A percentile compares a stretch with the other conserved stretches of the same genome.
Conservation (phyloP, 208 protist genomes). For the Trichomonas vaginalis region DNA sequence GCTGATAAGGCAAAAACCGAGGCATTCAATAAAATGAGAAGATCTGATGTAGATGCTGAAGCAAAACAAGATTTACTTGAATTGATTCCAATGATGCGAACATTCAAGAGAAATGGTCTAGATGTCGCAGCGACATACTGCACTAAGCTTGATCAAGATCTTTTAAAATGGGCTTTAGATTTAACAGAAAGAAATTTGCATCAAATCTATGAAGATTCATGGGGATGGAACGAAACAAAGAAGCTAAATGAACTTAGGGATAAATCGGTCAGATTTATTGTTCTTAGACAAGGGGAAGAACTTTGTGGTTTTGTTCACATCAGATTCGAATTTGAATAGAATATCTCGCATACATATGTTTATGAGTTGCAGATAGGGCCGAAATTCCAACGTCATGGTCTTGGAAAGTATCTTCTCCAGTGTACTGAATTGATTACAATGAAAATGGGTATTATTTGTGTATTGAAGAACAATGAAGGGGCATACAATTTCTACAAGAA, state of each 20-base stretch:
- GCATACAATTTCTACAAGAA: neutral
- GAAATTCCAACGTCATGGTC: neutral
- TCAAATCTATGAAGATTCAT: neutral
- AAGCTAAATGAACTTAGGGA: neutral
- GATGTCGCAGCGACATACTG: neutral
- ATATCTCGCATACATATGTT: neutral
- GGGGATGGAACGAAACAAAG: neutral
- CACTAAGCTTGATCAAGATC: neutral
- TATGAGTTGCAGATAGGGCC: neutral
- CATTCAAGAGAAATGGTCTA: neutral
- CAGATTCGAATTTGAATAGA: neutral
- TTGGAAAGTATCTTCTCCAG: neutral
- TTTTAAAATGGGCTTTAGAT: neutral
- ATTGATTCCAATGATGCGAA: slow-evolving; percentile 6
- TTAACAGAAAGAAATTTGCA: neutral
- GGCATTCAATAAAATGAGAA: neutral
- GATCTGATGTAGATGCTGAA: neutral
- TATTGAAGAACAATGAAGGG: neutral
- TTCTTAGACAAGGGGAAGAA: neutral
- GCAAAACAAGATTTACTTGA: neutral
- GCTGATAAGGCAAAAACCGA: neutral
- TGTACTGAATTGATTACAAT: neutral
- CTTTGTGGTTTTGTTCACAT: neutral
- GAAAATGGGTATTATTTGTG: neutral
- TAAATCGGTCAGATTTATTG: neutral